phyloP scores from a whole-genome alignment of 768 basidiomycete species.

The Termitomyces sp. region DNA sequence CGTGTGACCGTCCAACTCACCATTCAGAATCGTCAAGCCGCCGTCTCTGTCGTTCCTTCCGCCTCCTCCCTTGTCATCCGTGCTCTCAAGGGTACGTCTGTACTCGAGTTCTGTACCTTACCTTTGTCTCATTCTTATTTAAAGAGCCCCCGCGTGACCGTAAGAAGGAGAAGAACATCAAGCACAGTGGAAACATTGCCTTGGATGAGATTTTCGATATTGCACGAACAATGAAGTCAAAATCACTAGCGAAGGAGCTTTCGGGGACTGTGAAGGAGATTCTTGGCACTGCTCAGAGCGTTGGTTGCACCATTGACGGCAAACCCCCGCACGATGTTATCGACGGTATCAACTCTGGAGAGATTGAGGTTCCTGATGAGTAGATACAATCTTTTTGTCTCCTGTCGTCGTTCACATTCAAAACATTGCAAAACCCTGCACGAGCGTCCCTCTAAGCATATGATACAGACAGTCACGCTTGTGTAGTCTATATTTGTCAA shows the following conservation, averaged over 20 bases:
- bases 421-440: conserved; percentile 15
- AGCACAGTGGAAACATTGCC: conserved; percentile 91
- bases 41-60: conserved; percentile 94
- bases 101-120: background rate
- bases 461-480: too few relatives aligned
- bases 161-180: conserved; percentile 99
- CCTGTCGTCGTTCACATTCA: conserved; percentile 14
- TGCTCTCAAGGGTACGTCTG: conserved; percentile 88
- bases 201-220: conserved; percentile 94
- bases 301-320: conserved; percentile 96
- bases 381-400: conserved; percentile 40
- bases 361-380: conserved; percentile 84
- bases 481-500: too few relatives aligned
- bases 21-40: conserved; percentile 99
- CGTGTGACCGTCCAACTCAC: conserved; percentile 98
- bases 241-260: conserved; percentile 91
- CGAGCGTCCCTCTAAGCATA: background rate
- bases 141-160: conserved; percentile 99
- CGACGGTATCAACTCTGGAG: conserved; percentile 80
- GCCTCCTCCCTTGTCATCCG: conserved; percentile 97
- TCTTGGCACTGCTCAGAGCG: conserved; percentile 93
- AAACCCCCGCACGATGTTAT: conserved; percentile 91
- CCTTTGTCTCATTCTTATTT: conserved; percentile 8
- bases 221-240: conserved; percentile 92
- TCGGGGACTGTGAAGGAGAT: conserved; percentile 95